Evolutionary conservation across 495 filamentous ascomycete species (phyloP), one percentile per base, ranked within the genome.

Genomic region (Podospora anserina): DNA sequence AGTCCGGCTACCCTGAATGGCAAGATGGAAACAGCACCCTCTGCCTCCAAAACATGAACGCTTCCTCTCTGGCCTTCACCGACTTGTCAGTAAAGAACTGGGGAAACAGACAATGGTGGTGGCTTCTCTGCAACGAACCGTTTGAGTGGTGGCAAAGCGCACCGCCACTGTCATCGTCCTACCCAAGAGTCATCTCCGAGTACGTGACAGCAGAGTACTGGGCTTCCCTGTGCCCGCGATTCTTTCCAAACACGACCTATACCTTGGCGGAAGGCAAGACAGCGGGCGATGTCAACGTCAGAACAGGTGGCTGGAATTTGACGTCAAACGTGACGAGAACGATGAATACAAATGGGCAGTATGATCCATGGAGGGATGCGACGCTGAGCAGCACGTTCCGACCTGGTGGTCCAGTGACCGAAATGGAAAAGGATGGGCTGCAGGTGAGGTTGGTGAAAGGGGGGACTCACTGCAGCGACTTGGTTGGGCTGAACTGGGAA

Each of bases 91-190:
- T 85, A 0, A 64, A 64, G 69, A 90, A 90, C 74, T 69, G 69
- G 57, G 79, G 64, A 58, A 75, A 90, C 76, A 78, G 86, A 16
- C 88, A 90, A 68, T 91, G 88, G 88, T 75, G 81, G 68, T 90
- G 86, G 87, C 80, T 90, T 74, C 77, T 88, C 53, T 89, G 88
- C 80, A 90, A 90, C 73, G 87, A 90, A 77, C 87, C 89, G 27
- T 77, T 78, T 23, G 74, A 77, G 27, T 78, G 66, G 67, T 78
- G 74, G 73, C 77, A 78, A 64, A 67, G 85, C 70, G 86, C 84
- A 49, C 84, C 87, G 5, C 87, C 88, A 2, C 84, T 87, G 7
- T 87, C 88, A 2, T 70, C 70, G 63, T 70, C 67, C 1, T 66
- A 75, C 69, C 63, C 69, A 1, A 72, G 71, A n/a, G 76, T 90